Conservation (phyloP, 345 rosid genomes). For the Reutealis trisperma region DNA sequence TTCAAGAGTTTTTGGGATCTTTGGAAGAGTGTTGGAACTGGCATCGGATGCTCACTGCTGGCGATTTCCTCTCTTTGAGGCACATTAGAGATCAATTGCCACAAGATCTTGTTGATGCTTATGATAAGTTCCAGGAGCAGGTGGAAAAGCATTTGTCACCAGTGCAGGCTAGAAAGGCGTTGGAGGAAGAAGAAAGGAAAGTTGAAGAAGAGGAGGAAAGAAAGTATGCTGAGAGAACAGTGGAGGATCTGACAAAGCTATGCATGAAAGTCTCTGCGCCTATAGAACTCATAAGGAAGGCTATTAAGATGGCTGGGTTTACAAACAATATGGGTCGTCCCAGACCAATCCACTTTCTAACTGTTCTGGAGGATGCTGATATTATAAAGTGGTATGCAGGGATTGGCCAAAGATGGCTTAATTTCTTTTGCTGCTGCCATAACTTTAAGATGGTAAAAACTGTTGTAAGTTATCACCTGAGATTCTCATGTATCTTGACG, state of each 20-base stretch:
- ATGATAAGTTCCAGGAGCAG: slow-evolving; percentile 81
- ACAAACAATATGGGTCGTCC: slow-evolving; percentile 95
- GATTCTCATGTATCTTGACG: slow-evolving; percentile 91
- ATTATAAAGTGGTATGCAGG: slow-evolving; percentile 96
- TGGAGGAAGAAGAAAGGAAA: slow-evolving; percentile 70
- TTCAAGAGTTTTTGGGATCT: slow-evolving; percentile 70
- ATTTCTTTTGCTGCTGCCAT: slow-evolving; percentile 91
- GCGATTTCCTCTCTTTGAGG: slow-evolving; percentile 75
- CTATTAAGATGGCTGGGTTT: slow-evolving; percentile 77
- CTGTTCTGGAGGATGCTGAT: slow-evolving; percentile 76
- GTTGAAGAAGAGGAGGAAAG: slow-evolving; percentile 63
- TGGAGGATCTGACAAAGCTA: slow-evolving; percentile 71
- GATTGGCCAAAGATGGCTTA: slow-evolving; percentile 87
- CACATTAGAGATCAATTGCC: slow-evolving; percentile 83
- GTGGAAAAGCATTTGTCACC: slow-evolving; percentile 76
- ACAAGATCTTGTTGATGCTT: slow-evolving; percentile 64
- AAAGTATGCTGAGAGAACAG: slow-evolving; percentile 64
- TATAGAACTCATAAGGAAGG: slow-evolving; percentile 75
- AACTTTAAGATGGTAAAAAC: slow-evolving; percentile 81
- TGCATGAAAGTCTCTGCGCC: slow-evolving; percentile 85
- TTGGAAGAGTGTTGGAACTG: slow-evolving; percentile 72
- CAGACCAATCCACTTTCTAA: slow-evolving; percentile 65
- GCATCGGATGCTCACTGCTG: slow-evolving; percentile 79
- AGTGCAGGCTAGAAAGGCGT: slow-evolving; percentile 47
- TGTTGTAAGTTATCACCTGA: slow-evolving; percentile 74